Percentiles rank a stretch among this genome's conserved stretches.
phyloP scores from a whole-genome alignment of 179 eudicot species.

The Drosera spatulata region DNA sequence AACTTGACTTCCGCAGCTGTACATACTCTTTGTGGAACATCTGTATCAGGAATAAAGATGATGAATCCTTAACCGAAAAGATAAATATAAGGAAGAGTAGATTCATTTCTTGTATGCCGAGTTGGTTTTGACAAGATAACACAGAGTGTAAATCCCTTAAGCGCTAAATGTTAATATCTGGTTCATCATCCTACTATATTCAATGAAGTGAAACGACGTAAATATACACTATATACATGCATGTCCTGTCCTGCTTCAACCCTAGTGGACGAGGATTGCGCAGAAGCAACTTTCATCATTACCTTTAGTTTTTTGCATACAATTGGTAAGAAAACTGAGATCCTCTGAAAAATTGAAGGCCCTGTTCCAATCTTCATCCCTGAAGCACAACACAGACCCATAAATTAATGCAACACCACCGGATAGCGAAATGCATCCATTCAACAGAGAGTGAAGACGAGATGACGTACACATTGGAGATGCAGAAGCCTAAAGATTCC shows the following conservation, averaged over 20 bases:
- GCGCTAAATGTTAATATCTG: no score
- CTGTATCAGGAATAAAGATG: conserved; percentile 5
- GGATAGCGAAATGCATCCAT: neutral
- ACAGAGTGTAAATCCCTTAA: no score
- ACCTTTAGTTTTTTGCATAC: neutral
- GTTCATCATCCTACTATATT: no score
- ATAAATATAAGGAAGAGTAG: no score
- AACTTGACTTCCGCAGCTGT: conserved; percentile 53
- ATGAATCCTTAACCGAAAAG: neutral
- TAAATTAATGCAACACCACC: no score
- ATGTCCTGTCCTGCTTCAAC: neutral
- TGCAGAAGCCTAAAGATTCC: conserved; percentile 50
- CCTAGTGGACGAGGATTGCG: no score
- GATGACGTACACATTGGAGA: conserved; percentile 64
- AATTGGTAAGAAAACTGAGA: conserved; percentile 3
- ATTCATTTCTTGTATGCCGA: no score
- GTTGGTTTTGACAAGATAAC: no score
- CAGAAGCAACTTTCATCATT: no score
- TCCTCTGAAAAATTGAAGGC: conserved; percentile 20
- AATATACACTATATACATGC: no score
- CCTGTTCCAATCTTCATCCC: conserved; percentile 18
- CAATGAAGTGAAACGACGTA: no score
- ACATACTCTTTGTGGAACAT: conserved; percentile 57
- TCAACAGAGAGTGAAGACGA: neutral
- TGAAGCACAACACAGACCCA: conserved; percentile 1